A percentile compares a stretch with the other conserved stretches of the same genome.
These are phyloP conservation scores for Fusarium tjaetaba DNA, from an alignment of 2,329 filamentous ascomycete genomes.

Conservation along the genomic window DNA sequence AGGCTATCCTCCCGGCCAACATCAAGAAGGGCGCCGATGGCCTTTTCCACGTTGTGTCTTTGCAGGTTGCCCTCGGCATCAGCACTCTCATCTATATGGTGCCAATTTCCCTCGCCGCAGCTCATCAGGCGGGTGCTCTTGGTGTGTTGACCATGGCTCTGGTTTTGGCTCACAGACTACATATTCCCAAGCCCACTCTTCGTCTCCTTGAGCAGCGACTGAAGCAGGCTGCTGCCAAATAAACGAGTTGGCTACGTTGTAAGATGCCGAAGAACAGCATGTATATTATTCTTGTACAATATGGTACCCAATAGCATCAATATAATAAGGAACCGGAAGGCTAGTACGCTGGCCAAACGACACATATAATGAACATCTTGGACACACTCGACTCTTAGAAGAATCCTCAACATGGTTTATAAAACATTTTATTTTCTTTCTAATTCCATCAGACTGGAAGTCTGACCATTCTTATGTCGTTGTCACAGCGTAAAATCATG, in stretches of 20 bases:
- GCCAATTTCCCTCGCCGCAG: conserved; percentile 84
- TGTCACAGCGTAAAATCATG: conserved; percentile 43
- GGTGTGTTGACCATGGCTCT: conserved; percentile 85
- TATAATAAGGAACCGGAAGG: conserved; percentile 18
- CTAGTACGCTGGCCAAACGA: conserved; percentile 12
- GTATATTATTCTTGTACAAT: conserved; percentile 43
- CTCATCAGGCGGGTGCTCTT: conserved; percentile 91
- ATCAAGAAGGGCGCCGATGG: conserved; percentile 78
- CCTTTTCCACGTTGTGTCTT: conserved; percentile 80
- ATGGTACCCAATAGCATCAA: conserved; percentile 34
- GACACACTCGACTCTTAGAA: conserved; percentile 33
- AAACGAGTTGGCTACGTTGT: conserved; percentile 24
- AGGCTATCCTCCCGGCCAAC: conserved; percentile 67
- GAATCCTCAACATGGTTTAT: conserved; percentile 20
- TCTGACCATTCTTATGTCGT: conserved; percentile 7
- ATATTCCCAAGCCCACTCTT: conserved; percentile 74
- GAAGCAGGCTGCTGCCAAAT: conserved; percentile 44
- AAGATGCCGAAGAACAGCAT: conserved; percentile 21
- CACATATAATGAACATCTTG: conserved; percentile 10
- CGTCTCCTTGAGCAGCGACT: conserved; percentile 66
- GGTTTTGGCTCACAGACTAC: conserved; percentile 80
- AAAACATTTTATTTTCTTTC: conserved; percentile 27
- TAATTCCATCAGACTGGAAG: conserved; percentile 16
- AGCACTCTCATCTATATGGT: conserved; percentile 93
- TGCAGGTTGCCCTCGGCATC: conserved; percentile 90